Evolutionary conservation across 768 basidiomycete species (phyloP).

Genomic region (Grammothele lineata): DNA sequence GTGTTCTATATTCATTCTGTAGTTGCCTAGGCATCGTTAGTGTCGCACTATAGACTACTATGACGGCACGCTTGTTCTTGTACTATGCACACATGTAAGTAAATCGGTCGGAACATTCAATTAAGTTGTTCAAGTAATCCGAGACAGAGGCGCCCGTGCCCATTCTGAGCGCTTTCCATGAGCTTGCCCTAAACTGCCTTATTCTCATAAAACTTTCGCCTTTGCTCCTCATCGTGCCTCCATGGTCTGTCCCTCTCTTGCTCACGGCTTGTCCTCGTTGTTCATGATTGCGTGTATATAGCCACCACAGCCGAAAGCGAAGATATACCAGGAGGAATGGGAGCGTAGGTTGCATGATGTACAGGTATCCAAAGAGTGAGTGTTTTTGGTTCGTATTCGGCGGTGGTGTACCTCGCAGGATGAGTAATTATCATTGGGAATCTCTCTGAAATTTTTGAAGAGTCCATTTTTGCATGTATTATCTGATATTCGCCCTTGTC

Average conservation of each 20-base stretch:
- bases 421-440: slow-evolving; percentile 86
- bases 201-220: slow-evolving; percentile 31
- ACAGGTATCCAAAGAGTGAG: slow-evolving; percentile 86
- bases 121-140: too few relatives aligned
- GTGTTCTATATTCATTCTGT: neutral
- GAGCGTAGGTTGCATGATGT: slow-evolving; percentile 78
- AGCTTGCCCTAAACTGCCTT: slow-evolving; percentile 37
- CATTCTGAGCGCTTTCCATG: neutral
- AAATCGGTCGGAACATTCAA: too few relatives aligned
- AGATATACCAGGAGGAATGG: slow-evolving; percentile 83
- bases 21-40: too few relatives aligned
- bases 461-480: slow-evolving; percentile 76
- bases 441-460: slow-evolving; percentile 92
- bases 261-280: neutral
- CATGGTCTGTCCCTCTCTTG: slow-evolving; percentile 22
- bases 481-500: slow-evolving; percentile 58
- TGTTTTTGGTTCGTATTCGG: slow-evolving; percentile 24
- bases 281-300: slow-evolving; percentile 4
- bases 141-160: too few relatives aligned
- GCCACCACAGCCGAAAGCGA: slow-evolving; percentile 45
- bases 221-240: slow-evolving; percentile 16
- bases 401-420: slow-evolving; percentile 39
- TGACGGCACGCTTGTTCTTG: too few relatives aligned
- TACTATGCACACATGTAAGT: too few relatives aligned
- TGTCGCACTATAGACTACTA: too few relatives aligned